These are phyloP conservation scores for Canavalia gladiata DNA, from an alignment of 306 rosid genomes.

Conservation along the genomic window DNA sequence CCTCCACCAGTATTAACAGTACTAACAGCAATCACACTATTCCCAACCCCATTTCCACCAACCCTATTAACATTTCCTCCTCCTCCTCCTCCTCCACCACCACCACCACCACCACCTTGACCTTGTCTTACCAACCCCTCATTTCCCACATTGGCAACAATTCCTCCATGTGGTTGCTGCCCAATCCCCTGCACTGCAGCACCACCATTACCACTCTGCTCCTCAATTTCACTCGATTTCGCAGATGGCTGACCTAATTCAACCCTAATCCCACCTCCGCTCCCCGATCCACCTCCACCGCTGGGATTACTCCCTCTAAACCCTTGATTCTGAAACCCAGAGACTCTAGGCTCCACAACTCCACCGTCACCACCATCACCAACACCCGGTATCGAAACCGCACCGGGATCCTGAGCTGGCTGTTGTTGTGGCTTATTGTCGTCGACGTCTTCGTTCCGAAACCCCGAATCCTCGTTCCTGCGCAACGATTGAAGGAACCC, in stretches of 20 bases:
- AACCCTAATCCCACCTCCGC: constrained; percentile 81
- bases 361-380: constrained; percentile 40
- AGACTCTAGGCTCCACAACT: constrained; percentile 57
- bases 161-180: constrained; percentile 62
- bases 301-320: constrained; percentile 73
- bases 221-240: constrained; percentile 72
- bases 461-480: constrained; percentile 74
- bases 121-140: constrained; percentile 75
- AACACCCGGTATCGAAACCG: constrained; percentile 61
- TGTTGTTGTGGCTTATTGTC: constrained; percentile 62
- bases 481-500: constrained; percentile 89
- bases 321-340: constrained; percentile 73
- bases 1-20: constrained; percentile 47
- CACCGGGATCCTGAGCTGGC: constrained; percentile 42
- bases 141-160: constrained; percentile 57
- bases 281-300: constrained; percentile 63
- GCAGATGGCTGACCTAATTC: constrained; percentile 72
- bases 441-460: constrained; percentile 58
- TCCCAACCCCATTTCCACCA: constrained; percentile 62
- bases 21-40: constrained; percentile 50
- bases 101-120: constrained; percentile 48
- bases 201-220: constrained; percentile 61
- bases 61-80: constrained; percentile 55
- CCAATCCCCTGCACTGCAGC: constrained; percentile 63
- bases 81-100: constrained; percentile 31